Evolutionary conservation across 2,329 filamentous ascomycete species (phyloP).

Genomic region (Calonectria pseudoturangicola): DNA sequence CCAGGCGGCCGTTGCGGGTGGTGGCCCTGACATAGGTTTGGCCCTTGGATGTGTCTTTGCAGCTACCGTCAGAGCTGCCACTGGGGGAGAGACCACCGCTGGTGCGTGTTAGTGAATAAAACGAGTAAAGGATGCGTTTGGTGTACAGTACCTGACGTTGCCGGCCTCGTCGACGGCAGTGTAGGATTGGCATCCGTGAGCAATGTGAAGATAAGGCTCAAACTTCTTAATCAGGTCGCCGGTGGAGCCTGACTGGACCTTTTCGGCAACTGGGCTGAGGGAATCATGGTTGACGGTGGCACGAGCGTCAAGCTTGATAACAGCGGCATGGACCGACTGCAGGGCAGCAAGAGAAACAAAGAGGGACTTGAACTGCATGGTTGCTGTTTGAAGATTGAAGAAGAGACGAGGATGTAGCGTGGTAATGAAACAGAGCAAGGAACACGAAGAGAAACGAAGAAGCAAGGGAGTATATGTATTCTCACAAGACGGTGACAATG

Average conservation of each 20-base stretch:
- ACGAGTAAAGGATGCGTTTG: not conserved
- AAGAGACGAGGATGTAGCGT: not conserved
- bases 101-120: not conserved
- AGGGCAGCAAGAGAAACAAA: constrained; percentile 19
- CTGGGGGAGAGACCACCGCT: constrained; percentile 60
- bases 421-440: not conserved
- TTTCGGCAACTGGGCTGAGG: constrained; percentile 52
- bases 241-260: constrained; percentile 50
- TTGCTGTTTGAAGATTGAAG: not conserved
- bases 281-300: constrained; percentile 53
- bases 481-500: not conserved
- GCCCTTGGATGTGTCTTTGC: constrained; percentile 57
- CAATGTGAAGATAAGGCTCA: constrained; percentile 62
- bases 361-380: constrained; percentile 32
- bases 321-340: constrained; percentile 10
- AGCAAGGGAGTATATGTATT: not conserved
- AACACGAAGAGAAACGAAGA: constrained; percentile 5
- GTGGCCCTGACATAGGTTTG: constrained; percentile 62
- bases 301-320: constrained; percentile 27
- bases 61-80: constrained; percentile 56
- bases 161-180: constrained; percentile 75
- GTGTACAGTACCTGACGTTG: constrained; percentile 70
- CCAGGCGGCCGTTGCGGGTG: constrained; percentile 55
- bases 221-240: constrained; percentile 56
- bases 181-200: constrained; percentile 77